A percentile compares a stretch with the other conserved stretches of the same genome.
Evolutionary conservation across 495 filamentous ascomycete genomes (phyloP).

Genomic region (Oleoguttula mirabilis): DNA sequence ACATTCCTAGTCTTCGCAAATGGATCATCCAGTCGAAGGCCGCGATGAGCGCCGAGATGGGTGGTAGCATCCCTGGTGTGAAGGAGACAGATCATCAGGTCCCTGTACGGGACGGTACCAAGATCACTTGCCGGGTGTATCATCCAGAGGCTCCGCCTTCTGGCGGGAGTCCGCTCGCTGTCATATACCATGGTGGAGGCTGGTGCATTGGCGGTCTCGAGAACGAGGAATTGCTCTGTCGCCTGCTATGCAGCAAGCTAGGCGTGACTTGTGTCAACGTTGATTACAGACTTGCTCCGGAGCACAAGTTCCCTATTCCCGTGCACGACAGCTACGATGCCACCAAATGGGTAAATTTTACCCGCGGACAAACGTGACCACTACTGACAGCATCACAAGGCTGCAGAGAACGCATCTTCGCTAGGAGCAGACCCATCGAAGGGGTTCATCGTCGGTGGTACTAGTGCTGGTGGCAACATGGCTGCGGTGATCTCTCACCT

Average conservation of each 20-base stretch:
- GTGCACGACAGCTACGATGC: constrained; percentile 40
- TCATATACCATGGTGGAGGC: constrained; percentile 21
- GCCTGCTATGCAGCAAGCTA: constrained; percentile 15
- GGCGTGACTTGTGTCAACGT: constrained; percentile 33
- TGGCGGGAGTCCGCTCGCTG: constrained; percentile 18
- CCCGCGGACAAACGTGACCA: not conserved
- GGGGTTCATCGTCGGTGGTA: constrained; percentile 42
- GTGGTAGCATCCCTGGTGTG: constrained; percentile 12
- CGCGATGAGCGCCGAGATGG: constrained; percentile 10
- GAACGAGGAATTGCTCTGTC: constrained; percentile 20
- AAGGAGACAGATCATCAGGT: constrained; percentile 20
- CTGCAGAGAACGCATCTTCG: constrained; percentile 29
- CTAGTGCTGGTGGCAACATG: constrained; percentile 39
- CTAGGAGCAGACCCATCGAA: constrained; percentile 29
- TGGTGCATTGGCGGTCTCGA: constrained; percentile 19
- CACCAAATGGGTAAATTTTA: constrained; percentile 35
- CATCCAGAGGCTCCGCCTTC: constrained; percentile 11
- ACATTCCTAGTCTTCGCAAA: constrained; percentile 11
- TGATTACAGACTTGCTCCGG: constrained; percentile 38
- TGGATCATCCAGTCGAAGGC: constrained; percentile 13
- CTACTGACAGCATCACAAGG: constrained; percentile 14
- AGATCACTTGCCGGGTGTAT: constrained; percentile 18
- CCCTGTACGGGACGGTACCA: constrained; percentile 18
- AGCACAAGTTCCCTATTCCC: constrained; percentile 37
- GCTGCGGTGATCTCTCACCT: constrained; percentile 33